Conservation (phyloP, 2,329 filamentous ascomycete genomes). For the Boeremia lycopersici region DNA sequence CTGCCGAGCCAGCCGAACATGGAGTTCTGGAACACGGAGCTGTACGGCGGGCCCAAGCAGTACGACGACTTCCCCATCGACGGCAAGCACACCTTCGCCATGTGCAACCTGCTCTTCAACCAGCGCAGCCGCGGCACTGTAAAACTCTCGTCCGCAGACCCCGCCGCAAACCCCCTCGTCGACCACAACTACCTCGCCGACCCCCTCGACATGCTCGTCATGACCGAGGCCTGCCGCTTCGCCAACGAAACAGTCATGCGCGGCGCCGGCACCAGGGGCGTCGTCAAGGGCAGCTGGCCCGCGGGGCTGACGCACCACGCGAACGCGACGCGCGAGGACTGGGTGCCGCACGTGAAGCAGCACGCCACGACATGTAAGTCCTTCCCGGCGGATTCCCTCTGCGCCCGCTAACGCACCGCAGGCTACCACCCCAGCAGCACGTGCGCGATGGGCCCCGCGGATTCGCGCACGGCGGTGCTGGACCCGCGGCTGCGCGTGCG, state of each 20-base stretch:
- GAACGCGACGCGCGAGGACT: slow-evolving; percentile 61
- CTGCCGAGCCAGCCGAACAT: slow-evolving; percentile 63
- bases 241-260: slow-evolving; percentile 66
- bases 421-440: slow-evolving; percentile 63
- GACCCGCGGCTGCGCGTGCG: slow-evolving; percentile 42
- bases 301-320: slow-evolving; percentile 57
- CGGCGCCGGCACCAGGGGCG: slow-evolving; percentile 62
- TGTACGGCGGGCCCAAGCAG: slow-evolving; percentile 66
- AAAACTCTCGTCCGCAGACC: slow-evolving; percentile 56
- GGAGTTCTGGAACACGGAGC: slow-evolving; percentile 68
- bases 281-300: slow-evolving; percentile 68
- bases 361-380: slow-evolving; percentile 64
- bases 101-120: slow-evolving; percentile 64
- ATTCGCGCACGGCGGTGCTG: slow-evolving; percentile 45
- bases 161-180: slow-evolving; percentile 60
- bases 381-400: background rate
- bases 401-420: slow-evolving; percentile 26
- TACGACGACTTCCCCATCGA: slow-evolving; percentile 61
- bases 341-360: slow-evolving; percentile 62
- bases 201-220: slow-evolving; percentile 63
- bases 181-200: slow-evolving; percentile 65
- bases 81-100: slow-evolving; percentile 61
- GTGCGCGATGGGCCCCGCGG: slow-evolving; percentile 57
- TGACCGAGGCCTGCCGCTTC: slow-evolving; percentile 64
- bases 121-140: slow-evolving; percentile 64